Evolutionary conservation across 257 asterid genomes (phyloP), one percentile per base, ranked within the genome.

Genomic region (Fraxinus anomala): DNA sequence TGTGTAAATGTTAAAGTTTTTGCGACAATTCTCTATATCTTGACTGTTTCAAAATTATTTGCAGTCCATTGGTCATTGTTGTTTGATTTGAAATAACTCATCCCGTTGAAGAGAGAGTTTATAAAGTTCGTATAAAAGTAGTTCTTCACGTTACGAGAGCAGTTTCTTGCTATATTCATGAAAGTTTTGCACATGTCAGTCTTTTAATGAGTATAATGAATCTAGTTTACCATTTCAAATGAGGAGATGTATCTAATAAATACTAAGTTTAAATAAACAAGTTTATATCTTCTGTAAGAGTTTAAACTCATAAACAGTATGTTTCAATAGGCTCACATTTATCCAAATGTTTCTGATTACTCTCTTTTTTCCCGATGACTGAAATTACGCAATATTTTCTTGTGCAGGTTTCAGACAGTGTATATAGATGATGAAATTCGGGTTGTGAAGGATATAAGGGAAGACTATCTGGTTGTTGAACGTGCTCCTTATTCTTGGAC

Each of bases 401-500:
- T 39, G 10, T 76, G 78, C 79, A 93, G 98, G 98, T 93, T 93
- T 79, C 97, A 91, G 36, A 81, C 97, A 0, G 51, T 91, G 30
- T 94, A 92, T 86, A 88, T 94, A 47, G 98, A 92, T 82, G 93
- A 88, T 83, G 97, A 92, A 74, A 91, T 94, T 75, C 93, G 98
- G 79, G 97, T 92, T 76, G 98, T 83, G 85, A 92, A 94, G 84
- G 98, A 94, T 85, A 92, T 94, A 40, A 88, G 98, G 79, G 84
- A 88, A 39, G 98, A 92, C 76, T 94, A 92, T 86, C 79, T 94
- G 80, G 79, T 94, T 40, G 97, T 94, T 14, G 95, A 94, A 71
- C 94, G 97, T 30, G 96, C 97, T 80, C 96, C 96, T 69, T 94
- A 91, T 88, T 83, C 91, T 28, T 94, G 98, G 98, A 94, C 86